Evolutionary conservation across 495 filamentous ascomycete species (phyloP), one percentile per base, ranked within the genome.

Genomic region (Margaritispora aquatica): DNA sequence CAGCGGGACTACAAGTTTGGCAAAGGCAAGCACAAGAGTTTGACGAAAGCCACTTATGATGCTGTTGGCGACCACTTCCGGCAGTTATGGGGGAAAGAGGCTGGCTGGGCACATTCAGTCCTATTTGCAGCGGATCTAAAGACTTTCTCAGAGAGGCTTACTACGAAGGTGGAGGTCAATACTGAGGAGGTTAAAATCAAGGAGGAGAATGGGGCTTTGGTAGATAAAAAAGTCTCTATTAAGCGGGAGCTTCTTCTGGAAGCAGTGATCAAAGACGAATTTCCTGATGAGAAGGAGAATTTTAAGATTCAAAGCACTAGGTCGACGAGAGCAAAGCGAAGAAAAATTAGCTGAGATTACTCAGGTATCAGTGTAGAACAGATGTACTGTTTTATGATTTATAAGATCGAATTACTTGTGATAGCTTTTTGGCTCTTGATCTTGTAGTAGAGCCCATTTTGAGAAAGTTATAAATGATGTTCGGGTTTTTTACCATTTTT

Each of bases 21-120:
- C 2, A 94, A 89, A 68, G 80, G 80, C 22, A 90, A 90, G 63
- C 81, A 90, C 62, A 93, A 92, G 64, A 92, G 88, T 27, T 76
- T 99, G 57, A 96, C 85, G 17, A 93, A 93, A 67, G 81, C 81
- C 24, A 94, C 89, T 54, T 97, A 97, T 68, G 85, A 92, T 65
- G 89, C 92, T 8, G 82, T 99, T 44, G 95, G 87, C 2, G 87
- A 96, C 60, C 86, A 94, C 66, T 97, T 97, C 70, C 82, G 94
- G 27, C 82, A 81, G 52, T 80, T 97, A 4, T 97, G 95, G 95
- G 94, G 94, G 0, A 83, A 86, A 29, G 89, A 97, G 63, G 94
- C 94, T 10, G 94, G 94, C 1, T 99, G 95, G 95, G 95, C 94
- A 1, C 94, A 99, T 71, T 93, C 87, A 38, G 95, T 98, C 19